These are phyloP conservation scores for Giardia muris DNA, from an alignment of 208 protist genomes.

Conservation along the genomic window DNA sequence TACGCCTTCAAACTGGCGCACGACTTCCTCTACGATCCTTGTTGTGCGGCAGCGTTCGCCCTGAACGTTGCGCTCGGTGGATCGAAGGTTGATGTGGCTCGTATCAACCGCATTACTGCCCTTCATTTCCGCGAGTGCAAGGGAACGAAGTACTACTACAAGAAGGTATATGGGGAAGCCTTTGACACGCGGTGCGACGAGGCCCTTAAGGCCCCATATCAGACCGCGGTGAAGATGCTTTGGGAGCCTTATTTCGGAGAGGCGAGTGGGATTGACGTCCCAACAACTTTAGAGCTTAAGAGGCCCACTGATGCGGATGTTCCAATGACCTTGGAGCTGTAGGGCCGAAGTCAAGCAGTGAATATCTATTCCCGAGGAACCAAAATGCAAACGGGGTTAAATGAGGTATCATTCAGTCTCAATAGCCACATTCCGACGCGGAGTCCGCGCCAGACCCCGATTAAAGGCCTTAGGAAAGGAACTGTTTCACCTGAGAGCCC, in stretches of 20 bases:
- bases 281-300: no score
- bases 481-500: neutral
- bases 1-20: neutral
- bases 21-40: constrained; percentile 1
- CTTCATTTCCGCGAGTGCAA: neutral
- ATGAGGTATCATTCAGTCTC: neutral
- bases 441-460: neutral
- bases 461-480: neutral
- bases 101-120: neutral
- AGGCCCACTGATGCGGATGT: neutral
- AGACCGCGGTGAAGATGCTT: neutral
- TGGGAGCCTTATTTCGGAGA: neutral
- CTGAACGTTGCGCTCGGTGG: neutral
- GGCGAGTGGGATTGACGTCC: neutral
- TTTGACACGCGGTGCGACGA: neutral
- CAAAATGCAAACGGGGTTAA: no score
- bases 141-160: neutral
- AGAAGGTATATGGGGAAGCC: neutral
- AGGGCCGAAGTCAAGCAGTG: no score
- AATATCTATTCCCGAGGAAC: no score
- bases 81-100: neutral
- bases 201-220: neutral
- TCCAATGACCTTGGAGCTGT: neutral
- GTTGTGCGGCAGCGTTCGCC: neutral
- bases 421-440: neutral